Conservation (phyloP, 306 rosid species). For the Lathyrus aphaca region DNA sequence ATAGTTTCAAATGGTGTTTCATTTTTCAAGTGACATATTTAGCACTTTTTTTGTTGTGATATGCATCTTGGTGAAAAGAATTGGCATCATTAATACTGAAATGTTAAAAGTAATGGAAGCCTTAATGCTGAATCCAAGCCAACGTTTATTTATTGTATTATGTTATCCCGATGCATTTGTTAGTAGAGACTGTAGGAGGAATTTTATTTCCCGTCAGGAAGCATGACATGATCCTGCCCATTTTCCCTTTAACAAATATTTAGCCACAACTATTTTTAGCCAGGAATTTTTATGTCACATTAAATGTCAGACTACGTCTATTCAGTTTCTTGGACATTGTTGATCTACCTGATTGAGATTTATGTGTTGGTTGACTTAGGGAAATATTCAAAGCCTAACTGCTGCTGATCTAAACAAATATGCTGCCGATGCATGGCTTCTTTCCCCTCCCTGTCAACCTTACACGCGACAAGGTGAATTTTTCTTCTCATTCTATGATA, state of each 20-base stretch:
- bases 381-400: conserved; percentile 83
- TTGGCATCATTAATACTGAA: conserved; percentile 32
- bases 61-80: conserved; percentile 28
- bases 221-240: background rate
- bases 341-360: conserved; percentile 1
- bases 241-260: background rate
- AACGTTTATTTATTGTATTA: background rate
- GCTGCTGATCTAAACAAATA: conserved; percentile 76
- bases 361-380: conserved; percentile 51
- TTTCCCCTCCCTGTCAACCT: conserved; percentile 99
- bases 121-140: background rate
- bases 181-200: background rate
- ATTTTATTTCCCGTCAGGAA: background rate
- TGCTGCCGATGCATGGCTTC: conserved; percentile 82
- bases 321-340: background rate
- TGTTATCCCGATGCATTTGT: background rate
- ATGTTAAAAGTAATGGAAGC: conserved; percentile 25
- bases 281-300: background rate
- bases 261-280: background rate
- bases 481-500: conserved; percentile 19
- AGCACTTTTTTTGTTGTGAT: conserved; percentile 42
- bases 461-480: conserved; percentile 87
- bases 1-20: conserved; percentile 14
- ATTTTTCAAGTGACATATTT: conserved; percentile 29
- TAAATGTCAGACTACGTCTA: background rate